A percentile compares a stretch with the other conserved stretches of the same genome.
Evolutionary conservation across 1,284 basidiomycete species (phyloP).

Genomic region (Anthracocystis panici-leucophaei): DNA sequence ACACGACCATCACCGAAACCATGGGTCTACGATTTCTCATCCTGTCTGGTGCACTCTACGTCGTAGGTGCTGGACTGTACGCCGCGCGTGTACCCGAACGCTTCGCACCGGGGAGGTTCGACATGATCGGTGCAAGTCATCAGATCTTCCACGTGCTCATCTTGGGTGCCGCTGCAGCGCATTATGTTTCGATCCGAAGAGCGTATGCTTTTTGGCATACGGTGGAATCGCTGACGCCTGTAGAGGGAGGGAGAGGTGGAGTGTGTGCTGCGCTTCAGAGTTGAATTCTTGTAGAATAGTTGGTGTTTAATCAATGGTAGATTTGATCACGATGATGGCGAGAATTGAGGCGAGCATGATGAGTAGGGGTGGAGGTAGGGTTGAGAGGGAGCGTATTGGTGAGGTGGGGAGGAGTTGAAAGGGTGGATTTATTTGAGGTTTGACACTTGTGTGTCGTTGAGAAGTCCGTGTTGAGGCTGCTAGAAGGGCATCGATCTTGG

Average conservation of each 20-base stretch:
- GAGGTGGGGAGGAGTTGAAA: neutral
- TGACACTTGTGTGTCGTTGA: neutral
- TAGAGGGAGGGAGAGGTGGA: conserved; percentile 22
- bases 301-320: neutral
- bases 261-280: conserved; percentile 49
- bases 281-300: neutral
- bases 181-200: conserved; percentile 73
- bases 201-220: conserved; percentile 67
- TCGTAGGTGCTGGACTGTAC: conserved; percentile 59
- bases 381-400: neutral
- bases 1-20: conserved; percentile 52
- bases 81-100: conserved; percentile 85
- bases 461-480: too few relatives aligned
- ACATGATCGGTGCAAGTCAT: conserved; percentile 74
- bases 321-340: conserved; percentile 9
- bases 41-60: conserved; percentile 57
- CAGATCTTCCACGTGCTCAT: conserved; percentile 82
- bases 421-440: too few relatives aligned
- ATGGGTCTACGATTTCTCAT: conserved; percentile 61
- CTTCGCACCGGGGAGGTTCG: conserved; percentile 81
- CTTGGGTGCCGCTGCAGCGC: conserved; percentile 80
- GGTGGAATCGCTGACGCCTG: conserved; percentile 37
- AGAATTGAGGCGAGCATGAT: neutral
- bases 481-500: conserved; percentile 20
- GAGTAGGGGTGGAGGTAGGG: conserved; percentile 4